Base-by-base conservation (phyloP, 2,329 filamentous ascomycete genomes). In the Alternaria sp. region DNA sequence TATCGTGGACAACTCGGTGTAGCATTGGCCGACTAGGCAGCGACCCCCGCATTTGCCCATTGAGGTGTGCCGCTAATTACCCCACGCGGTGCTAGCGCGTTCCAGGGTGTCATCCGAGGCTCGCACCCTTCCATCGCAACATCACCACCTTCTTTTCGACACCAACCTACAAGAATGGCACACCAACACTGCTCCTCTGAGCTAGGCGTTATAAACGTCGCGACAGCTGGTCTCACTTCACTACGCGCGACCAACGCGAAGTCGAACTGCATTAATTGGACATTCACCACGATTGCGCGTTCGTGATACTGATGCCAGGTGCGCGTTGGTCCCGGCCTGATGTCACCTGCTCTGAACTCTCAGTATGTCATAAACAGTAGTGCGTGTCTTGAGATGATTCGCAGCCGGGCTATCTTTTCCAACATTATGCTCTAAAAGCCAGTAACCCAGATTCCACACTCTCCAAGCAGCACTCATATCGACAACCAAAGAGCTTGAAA, bases 61-160 rank as follows among this genome's bases (percentile, higher is more conserved):
- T 23, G n/a, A 18, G 55, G 55, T 58, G 28, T 41, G 23, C 56
- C 41, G 45, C 56, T 41, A 20, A 15, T 53, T 53, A 58, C 58
- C 53, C 51, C 49, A 56, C 54, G 28, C 41, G 25, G 25, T 21
- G 28, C 41, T 56, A 56, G 54, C 54, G 18, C 14, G 20, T 4
- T 26, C 41, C 1, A 2, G n/a, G 6, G 20, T 37, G 12, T 21
- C 49, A 33, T 51, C 49, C 49, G 49, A 51, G 28, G 49, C 20
- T 18, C 26, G 26, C 47, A n/a, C 28, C 14, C 49, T 53, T 12
- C 30, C 8, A 37, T 23, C 14, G 28, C 20, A 12, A 20, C 28
- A 10, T 23, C 8, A 28, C 6, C 8, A 18, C 46, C 25, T 28
- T 37, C 18, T 37, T 37, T 37, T 9, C 33, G 15, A n/a, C 15